A percentile compares a stretch with the other conserved stretches of the same genome.
Evolutionary conservation across 305 asterid species (phyloP).

Genomic region (Fraxinus baroniana): DNA sequence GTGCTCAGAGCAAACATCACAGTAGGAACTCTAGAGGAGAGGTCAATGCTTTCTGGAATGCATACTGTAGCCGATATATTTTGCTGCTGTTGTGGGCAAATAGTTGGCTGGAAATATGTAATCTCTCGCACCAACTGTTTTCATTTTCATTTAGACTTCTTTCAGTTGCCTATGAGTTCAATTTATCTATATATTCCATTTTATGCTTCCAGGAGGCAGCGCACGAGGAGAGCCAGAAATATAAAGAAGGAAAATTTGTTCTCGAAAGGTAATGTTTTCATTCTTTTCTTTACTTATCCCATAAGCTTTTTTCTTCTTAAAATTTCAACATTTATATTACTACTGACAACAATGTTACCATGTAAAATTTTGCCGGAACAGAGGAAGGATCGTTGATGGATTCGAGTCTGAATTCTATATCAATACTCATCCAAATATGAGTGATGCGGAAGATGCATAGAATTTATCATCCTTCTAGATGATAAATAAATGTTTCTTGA

Average conservation of each 20-base stretch:
- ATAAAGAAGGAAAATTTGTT: slow-evolving; percentile 77
- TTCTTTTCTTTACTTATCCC: neutral
- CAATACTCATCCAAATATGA: slow-evolving; percentile 43
- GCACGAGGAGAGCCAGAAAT: slow-evolving; percentile 64
- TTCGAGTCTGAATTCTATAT: slow-evolving; percentile 57
- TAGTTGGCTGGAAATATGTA: slow-evolving; percentile 89
- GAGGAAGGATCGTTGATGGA: slow-evolving; percentile 60
- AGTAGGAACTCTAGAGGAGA: slow-evolving; percentile 69
- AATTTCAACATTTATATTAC: neutral
- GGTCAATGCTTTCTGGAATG: slow-evolving; percentile 77
- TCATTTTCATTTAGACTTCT: neutral
- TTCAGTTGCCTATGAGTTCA: neutral
- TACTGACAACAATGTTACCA: neutral
- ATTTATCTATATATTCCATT: neutral
- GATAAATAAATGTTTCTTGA: slow-evolving; percentile 13
- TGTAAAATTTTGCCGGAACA: slow-evolving; percentile 28
- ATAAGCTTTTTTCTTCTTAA: neutral
- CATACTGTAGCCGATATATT: slow-evolving; percentile 74
- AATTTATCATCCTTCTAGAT: neutral
- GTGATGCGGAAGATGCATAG: slow-evolving; percentile 49
- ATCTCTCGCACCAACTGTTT: neutral
- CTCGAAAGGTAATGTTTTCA: slow-evolving; percentile 56
- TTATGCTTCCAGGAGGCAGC: slow-evolving; percentile 51
- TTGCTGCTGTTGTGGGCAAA: slow-evolving; percentile 80
- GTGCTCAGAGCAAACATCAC: slow-evolving; percentile 58